Evolutionary conservation across 2,329 filamentous ascomycete genomes (phyloP), one percentile per base, ranked within the genome.

Genomic region (Exserohilum rostratum): DNA sequence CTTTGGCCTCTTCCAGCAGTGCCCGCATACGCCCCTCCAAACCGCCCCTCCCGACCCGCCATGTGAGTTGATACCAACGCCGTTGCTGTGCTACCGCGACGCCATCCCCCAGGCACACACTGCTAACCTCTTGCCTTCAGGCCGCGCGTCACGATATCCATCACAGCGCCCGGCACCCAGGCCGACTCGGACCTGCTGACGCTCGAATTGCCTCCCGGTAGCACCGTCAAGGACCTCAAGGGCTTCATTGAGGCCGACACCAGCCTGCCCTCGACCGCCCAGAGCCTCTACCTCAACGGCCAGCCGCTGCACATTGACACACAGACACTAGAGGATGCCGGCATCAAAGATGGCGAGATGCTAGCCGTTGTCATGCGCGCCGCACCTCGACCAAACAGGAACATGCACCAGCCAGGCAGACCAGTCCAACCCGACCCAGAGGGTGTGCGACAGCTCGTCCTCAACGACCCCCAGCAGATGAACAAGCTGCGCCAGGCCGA

Each of bases 241-340:
- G 90, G 88, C 71, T 90, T 91, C 71, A 89, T 99, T 72, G 86
- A 95, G 73, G 90, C 87, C 76, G 93, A 98, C 77, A 89, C 89
- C 44, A 81, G 82, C 66, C 87, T 96, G 65, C 85, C 90, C 25
- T 83, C 87, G 15, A 80, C 82, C 39, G 83, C 88, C 42, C 92
- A 97, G 75, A 87, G 91, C 71, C 87, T 98, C 71, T 96, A 95
- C 78, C 90, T 93, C 79, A 96, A 97, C 74, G 95, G 93, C 62
- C 85, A 86, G 62, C 85, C 93, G 37, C 86, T 99, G 50, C 83
- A 81, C 63, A 88, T 92, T 76, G 88, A 93, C 67, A 77, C 83
- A 54, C 89, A 92, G 75, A 96, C 92, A 3, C 84, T 99, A 70
- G 86, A 92, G 64, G 84, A 93, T 67, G 84, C 93, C 29, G 85